phyloP scores from a whole-genome alignment of 805 yeast genomes.

The Blastobotrys muscicola region DNA sequence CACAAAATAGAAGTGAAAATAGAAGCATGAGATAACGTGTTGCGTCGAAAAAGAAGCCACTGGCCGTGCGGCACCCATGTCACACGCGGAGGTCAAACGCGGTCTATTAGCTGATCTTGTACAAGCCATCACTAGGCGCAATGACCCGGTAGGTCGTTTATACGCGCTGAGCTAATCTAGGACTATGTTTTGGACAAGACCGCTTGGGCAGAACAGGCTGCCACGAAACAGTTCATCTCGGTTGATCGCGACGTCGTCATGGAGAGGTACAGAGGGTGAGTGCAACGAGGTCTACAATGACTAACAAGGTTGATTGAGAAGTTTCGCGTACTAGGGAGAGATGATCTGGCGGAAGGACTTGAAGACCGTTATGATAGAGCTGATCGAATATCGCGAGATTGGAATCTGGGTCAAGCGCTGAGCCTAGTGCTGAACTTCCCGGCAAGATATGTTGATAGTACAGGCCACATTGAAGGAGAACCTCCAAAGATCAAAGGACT shows the following conservation, averaged over 20 bases:
- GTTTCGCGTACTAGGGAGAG: constrained; percentile 22
- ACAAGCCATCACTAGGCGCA: too few relatives aligned
- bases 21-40: too few relatives aligned
- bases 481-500: constrained; percentile 1
- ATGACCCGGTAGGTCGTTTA: too few relatives aligned
- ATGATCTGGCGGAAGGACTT: constrained; percentile 22
- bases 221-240: constrained; percentile 5
- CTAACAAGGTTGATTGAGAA: constrained; percentile 16
- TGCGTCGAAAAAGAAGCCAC: too few relatives aligned
- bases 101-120: too few relatives aligned
- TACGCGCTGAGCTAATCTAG: too few relatives aligned
- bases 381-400: neutral
- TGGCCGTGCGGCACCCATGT: too few relatives aligned
- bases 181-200: neutral
- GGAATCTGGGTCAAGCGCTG: constrained; percentile 9
- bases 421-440: constrained; percentile 15
- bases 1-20: too few relatives aligned
- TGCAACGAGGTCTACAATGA: too few relatives aligned
- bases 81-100: too few relatives aligned
- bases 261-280: constrained; percentile 10
- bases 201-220: constrained; percentile 5
- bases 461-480: constrained; percentile 2
- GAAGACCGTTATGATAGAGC: constrained; percentile 8
- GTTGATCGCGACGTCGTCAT: constrained; percentile 13
- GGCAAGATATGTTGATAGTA: constrained; percentile 2